A percentile compares a stretch with the other conserved stretches of the same genome.
Conservation (phyloP, 371 early-diverging fungal species). For the Mucor velutinosus region DNA sequence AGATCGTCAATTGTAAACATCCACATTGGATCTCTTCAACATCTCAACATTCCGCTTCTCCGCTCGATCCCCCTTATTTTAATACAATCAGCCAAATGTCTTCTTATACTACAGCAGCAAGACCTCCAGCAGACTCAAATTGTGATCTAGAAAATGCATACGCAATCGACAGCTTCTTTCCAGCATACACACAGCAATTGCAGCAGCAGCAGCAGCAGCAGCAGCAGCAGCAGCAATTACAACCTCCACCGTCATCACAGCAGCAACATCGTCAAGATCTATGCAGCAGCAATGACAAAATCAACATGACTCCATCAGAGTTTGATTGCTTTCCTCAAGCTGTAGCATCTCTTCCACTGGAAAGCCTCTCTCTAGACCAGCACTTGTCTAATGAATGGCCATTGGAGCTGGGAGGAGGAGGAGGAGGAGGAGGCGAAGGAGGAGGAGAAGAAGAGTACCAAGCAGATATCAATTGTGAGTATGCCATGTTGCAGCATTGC, state of each 20-base stretch:
- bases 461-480: not conserved
- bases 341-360: constrained; percentile 9
- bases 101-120: constrained; percentile 4
- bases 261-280: not conserved
- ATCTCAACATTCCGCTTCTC: not conserved
- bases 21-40: not conserved
- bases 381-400: constrained; percentile 8
- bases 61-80: not conserved
- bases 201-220: not conserved
- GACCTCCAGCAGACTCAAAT: not conserved
- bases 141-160: not conserved
- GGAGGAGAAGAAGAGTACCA: not conserved
- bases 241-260: no score
- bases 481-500: not conserved
- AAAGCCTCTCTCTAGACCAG: constrained; percentile 12
- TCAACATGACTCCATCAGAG: not conserved
- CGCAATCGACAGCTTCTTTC: not conserved
- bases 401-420: not conserved
- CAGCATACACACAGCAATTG: not conserved
- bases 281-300: not conserved
- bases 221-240: not conserved
- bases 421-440: no score
- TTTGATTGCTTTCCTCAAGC: constrained; percentile 3
- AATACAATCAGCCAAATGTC: not conserved
- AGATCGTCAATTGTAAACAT: not conserved